Conservation (phyloP, 2,329 filamentous ascomycete genomes). For the Berkeleyomyces basicola region DNA sequence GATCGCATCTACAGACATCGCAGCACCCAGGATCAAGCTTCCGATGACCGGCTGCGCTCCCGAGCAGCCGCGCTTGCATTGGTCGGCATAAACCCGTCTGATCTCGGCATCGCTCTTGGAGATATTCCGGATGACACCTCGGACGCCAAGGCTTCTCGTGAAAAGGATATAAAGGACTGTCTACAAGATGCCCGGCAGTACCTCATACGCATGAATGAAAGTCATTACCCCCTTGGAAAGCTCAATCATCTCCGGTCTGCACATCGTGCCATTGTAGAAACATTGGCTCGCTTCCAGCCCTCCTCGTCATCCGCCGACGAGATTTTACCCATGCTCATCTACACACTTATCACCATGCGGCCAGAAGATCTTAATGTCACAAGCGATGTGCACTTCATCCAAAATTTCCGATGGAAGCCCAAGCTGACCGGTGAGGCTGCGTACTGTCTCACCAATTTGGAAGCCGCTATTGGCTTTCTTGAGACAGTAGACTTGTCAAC, state of each 20-base stretch:
- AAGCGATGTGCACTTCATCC: constrained; percentile 90
- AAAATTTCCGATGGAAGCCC: constrained; percentile 69
- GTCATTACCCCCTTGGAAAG: constrained; percentile 79
- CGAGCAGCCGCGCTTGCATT: constrained; percentile 79
- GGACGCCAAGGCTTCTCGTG: constrained; percentile 36
- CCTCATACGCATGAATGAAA: constrained; percentile 67
- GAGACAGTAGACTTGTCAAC: constrained; percentile 90
- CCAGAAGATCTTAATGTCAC: constrained; percentile 76
- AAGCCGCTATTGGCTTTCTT: constrained; percentile 85
- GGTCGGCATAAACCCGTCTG: constrained; percentile 78
- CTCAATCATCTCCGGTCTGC: constrained; percentile 73
- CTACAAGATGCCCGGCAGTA: constrained; percentile 52
- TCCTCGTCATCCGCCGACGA: constrained; percentile 81
- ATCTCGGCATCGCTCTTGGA: constrained; percentile 64
- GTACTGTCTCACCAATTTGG: constrained; percentile 90
- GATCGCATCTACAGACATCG: constrained; percentile 79
- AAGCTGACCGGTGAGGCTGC: constrained; percentile 88
- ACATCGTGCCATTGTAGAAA: constrained; percentile 90
- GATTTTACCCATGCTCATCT: constrained; percentile 92
- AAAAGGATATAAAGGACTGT: constrained; percentile 53
- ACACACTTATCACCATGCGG: constrained; percentile 79
- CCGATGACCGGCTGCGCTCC: constrained; percentile 86
- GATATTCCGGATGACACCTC: constrained; percentile 31
- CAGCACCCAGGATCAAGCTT: constrained; percentile 81
- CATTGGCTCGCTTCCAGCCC: constrained; percentile 47